Percentiles rank a stretch among this genome's conserved stretches.
These are phyloP conservation scores for Borovskyia barvae DNA, from an alignment of 208 protist genomes.

Conservation along the genomic window DNA sequence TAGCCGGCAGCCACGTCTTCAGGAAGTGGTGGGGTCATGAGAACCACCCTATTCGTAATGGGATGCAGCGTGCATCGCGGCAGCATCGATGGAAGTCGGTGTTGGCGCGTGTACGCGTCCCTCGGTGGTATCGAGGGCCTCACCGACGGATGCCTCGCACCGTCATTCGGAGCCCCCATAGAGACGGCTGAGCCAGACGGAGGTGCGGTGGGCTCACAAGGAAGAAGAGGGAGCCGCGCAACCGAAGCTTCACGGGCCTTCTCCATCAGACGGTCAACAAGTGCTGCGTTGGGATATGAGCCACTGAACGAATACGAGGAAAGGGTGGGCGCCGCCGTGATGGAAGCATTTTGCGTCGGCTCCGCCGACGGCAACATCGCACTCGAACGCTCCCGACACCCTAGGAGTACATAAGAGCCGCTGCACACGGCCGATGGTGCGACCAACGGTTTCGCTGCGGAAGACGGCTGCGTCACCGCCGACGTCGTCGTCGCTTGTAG, in stretches of 20 bases:
- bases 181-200: too few relatives aligned
- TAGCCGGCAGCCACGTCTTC: conserved; percentile 8
- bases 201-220: too few relatives aligned
- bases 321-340: neutral
- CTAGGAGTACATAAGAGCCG: conserved; percentile 9
- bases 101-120: too few relatives aligned
- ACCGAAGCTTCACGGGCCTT: conserved; percentile 3
- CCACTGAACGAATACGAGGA: neutral
- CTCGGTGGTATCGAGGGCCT: too few relatives aligned
- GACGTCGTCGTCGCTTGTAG: neutral
- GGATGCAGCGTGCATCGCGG: conserved; percentile 4
- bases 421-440: conserved; percentile 12
- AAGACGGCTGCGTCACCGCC: neutral
- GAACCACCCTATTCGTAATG: conserved; percentile 11
- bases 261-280: conserved; percentile 11
- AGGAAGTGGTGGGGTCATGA: conserved; percentile 8
- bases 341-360: neutral
- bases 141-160: too few relatives aligned
- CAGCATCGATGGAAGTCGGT: neutral
- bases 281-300: neutral
- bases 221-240: conserved; percentile 7
- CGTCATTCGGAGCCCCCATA: too few relatives aligned
- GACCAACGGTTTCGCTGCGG: too few relatives aligned
- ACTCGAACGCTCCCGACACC: conserved; percentile 10
- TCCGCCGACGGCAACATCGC: neutral